Evolutionary conservation across 257 asterid species (phyloP).

Genomic region (Leptodermis oblonga): DNA sequence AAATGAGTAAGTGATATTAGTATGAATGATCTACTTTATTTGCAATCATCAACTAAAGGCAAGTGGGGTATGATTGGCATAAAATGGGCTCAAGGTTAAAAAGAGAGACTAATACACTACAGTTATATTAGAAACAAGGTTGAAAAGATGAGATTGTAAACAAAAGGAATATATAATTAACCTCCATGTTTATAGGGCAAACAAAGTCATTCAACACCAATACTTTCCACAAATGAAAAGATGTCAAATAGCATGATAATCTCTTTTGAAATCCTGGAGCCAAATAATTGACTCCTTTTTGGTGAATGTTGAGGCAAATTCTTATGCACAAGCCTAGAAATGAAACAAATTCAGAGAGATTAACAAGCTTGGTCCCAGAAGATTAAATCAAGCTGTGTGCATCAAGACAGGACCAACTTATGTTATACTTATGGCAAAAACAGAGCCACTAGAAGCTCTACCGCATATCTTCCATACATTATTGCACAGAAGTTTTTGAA

Average conservation of each 20-base stretch:
- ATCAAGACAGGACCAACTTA: not conserved
- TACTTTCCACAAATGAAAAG: not conserved
- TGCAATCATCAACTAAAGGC: too few relatives aligned
- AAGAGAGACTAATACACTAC: too few relatives aligned
- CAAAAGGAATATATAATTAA: not conserved
- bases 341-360: not conserved
- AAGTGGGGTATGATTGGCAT: too few relatives aligned
- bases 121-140: too few relatives aligned
- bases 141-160: too few relatives aligned
- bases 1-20: too few relatives aligned
- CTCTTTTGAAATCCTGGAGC: not conserved
- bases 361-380: not conserved
- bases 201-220: not conserved
- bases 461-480: not conserved
- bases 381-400: not conserved
- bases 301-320: not conserved
- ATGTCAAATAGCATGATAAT: not conserved
- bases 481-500: too few relatives aligned
- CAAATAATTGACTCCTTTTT: not conserved
- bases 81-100: too few relatives aligned
- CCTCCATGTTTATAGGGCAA: not conserved
- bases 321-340: not conserved
- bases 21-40: too few relatives aligned
- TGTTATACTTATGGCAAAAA: not conserved
- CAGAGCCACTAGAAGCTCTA: not conserved